Evolutionary conservation across 306 rosid genomes (phyloP), one percentile per base, ranked within the genome.

Genomic region (Pachyrhizus erosus): DNA sequence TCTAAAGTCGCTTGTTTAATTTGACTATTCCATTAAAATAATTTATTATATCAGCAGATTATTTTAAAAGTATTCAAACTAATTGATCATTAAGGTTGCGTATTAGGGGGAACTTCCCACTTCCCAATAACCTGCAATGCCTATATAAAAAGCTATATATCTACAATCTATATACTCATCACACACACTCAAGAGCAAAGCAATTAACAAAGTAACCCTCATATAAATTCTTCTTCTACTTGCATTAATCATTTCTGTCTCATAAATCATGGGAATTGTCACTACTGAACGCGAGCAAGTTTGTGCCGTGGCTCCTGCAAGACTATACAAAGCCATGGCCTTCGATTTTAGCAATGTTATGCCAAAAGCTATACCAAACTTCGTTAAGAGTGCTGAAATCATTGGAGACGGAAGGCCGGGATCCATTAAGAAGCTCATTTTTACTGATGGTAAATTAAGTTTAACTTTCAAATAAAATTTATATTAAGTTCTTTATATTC

Each of bases 401-500:
- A 7, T 89, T 21, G 79, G 91, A 66, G 70, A 89, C 51, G 89
- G 92, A 3, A 88, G 88, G 0, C 77, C 82, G 1, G 92, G 92
- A 80, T 61, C 90, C 54, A 78, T 88, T 61, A 84, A 83, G 77
- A 77, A 82, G 37, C 31, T 84, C 45, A 45, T 60, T 76, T 70
- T 86, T 13, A 58, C 29, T 27, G 62, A 80, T 4, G 86, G 90
- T 84, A 49, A 23, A 12, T 52, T 52, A 31, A 34, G 2, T 57
- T 21, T 55, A 34, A 54, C 49, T 73, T 39, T 12, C 0, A 5
- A 4, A 11, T 26, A 5, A 58, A 9, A 0, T 58, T 58, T 24
- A 4, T 24, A 12, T 26, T 24, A 60, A 24, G 12, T 18, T 54
- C 13, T 13, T 21, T 57, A 9, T 57, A 23, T 57, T 9, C 4